These are phyloP conservation scores for Otatea glauca DNA, from an alignment of 176 grass and related monocot species.

Conservation along the genomic window DNA sequence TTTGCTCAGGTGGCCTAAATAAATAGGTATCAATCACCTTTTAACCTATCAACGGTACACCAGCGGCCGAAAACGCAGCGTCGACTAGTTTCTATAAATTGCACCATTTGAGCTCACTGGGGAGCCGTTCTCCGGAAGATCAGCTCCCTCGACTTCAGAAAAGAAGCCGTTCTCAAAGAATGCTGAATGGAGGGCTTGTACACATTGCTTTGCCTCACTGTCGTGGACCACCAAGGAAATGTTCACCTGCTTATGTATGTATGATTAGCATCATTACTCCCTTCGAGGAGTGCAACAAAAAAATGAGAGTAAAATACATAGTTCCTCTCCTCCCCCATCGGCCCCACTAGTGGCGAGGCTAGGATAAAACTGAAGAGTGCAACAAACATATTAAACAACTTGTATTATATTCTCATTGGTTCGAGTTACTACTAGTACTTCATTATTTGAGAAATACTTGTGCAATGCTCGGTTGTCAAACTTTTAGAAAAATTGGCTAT, in stretches of 20 bases:
- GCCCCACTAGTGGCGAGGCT: no score
- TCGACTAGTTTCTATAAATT: conserved; percentile 44
- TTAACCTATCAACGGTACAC: conserved; percentile 25
- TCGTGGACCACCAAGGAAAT: conserved; percentile 69
- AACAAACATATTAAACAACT: no score
- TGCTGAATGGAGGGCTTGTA: conserved; percentile 59
- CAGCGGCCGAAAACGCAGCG: not conserved
- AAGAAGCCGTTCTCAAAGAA: conserved; percentile 65
- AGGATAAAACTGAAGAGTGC: no score
- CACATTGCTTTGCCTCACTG: conserved; percentile 60
- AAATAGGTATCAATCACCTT: conserved; percentile 25
- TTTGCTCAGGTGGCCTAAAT: conserved; percentile 13
- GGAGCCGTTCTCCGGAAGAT: conserved; percentile 39
- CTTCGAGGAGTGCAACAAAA: no score
- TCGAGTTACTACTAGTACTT: no score
- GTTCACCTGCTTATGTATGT: conserved; percentile 51
- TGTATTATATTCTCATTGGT: no score
- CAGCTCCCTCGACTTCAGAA: conserved; percentile 41
- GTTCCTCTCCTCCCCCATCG: no score
- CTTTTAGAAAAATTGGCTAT: no score
- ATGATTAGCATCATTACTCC: no score
- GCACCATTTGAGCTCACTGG: conserved; percentile 38
- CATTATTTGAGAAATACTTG: no score
- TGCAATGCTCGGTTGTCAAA: no score
- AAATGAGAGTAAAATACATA: no score